Evolutionary conservation across 2,329 filamentous ascomycete genomes (phyloP).

Genomic region (Venturia oleaginea): DNA sequence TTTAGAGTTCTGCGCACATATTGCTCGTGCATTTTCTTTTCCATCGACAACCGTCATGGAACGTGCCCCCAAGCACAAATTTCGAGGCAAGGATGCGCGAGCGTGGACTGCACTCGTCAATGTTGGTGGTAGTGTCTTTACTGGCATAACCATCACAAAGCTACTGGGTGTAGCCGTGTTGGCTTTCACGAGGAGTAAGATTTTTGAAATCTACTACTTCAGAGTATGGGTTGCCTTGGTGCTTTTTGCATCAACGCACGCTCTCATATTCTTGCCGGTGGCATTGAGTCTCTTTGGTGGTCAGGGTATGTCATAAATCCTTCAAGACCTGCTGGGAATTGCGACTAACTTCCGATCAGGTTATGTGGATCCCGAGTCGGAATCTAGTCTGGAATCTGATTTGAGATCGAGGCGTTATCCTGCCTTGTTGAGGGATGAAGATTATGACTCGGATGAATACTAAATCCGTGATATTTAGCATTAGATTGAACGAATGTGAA

Average conservation of each 20-base stretch:
- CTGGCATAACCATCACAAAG: conserved; percentile 93
- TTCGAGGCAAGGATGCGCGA: conserved; percentile 70
- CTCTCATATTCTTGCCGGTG: conserved; percentile 84
- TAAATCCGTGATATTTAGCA: background rate
- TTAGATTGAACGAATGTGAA: background rate
- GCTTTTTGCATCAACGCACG: conserved; percentile 78
- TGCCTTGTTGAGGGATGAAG: conserved; percentile 67
- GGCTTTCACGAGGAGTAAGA: conserved; percentile 93
- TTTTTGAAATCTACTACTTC: conserved; percentile 99
- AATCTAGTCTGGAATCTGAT: conserved; percentile 84
- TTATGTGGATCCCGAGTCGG: conserved; percentile 78
- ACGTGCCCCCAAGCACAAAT: conserved; percentile 59
- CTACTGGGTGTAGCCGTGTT: conserved; percentile 84
- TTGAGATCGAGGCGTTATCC: conserved; percentile 70
- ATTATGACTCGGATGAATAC: conserved; percentile 63
- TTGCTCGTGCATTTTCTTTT: conserved; percentile 93
- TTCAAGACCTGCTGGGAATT: background rate
- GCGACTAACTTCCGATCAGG: conserved; percentile 35
- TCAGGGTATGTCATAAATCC: conserved; percentile 44
- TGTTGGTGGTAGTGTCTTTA: conserved; percentile 89
- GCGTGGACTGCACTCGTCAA: conserved; percentile 92
- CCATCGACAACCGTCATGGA: conserved; percentile 77
- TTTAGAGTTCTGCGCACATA: conserved; percentile 96
- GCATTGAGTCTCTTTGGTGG: conserved; percentile 79
- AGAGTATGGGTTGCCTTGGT: conserved; percentile 91